phyloP scores from a whole-genome alignment of 345 rosid genomes.

The Populus euphratica region DNA sequence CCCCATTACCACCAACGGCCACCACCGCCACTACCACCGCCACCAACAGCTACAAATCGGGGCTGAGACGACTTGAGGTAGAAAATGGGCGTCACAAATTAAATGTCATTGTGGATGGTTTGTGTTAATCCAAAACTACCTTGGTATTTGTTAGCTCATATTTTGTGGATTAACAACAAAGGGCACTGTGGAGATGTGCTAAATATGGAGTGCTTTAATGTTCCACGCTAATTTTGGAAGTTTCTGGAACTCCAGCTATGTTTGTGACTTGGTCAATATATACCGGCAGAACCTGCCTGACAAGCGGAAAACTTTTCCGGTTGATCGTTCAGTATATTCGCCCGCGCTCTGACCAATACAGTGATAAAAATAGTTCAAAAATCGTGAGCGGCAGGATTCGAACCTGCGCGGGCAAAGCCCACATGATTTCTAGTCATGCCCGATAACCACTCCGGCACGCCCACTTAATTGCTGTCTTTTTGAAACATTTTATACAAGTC shows the following conservation, averaged over 20 bases:
- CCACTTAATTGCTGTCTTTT: constrained; percentile 14
- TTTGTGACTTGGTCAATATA: constrained; percentile 12
- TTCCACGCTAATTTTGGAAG: constrained; percentile 16
- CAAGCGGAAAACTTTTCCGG: too few species aligned
- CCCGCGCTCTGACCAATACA: too few species aligned
- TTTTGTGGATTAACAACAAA: background rate
- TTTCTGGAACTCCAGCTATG: background rate
- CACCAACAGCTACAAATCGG: background rate
- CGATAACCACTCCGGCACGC: constrained; percentile 97
- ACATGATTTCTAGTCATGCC: constrained; percentile 98
- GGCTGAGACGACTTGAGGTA: background rate
- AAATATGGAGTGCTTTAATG: constrained; percentile 7
- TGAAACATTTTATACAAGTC: too few species aligned
- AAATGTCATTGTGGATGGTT: background rate
- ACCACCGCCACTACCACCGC: background rate
- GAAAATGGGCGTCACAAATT: background rate
- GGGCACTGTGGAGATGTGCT: background rate
- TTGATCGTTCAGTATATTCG: too few species aligned
- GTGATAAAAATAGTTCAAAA: too few species aligned
- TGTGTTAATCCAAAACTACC: constrained; percentile 2
- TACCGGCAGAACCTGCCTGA: background rate
- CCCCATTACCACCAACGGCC: constrained; percentile 18
- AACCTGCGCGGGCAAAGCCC: constrained; percentile 92
- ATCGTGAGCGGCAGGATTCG: constrained; percentile 70
- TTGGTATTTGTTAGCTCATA: constrained; percentile 4